A percentile compares a stretch with the other conserved stretches of the same genome.
These are phyloP conservation scores for Panaeolus cyanescens DNA, from an alignment of 768 basidiomycete genomes.

Conservation along the genomic window DNA sequence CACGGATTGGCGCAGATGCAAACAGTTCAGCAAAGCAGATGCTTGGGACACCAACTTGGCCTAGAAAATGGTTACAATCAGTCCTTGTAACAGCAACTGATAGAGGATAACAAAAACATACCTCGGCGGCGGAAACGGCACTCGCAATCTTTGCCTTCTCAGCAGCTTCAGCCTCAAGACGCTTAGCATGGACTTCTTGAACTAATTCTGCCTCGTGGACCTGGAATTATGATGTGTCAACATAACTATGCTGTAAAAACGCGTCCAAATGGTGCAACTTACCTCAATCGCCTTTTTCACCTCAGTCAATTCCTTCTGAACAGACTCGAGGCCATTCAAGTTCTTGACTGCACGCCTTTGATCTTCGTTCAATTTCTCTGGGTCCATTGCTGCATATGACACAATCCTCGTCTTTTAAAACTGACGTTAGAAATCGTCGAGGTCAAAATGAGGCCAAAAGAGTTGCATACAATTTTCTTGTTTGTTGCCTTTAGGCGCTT, in stretches of 20 bases:
- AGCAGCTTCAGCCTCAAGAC: slow-evolving; percentile 55
- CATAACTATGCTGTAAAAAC: slow-evolving; percentile 11
- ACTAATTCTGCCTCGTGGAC: slow-evolving; percentile 62
- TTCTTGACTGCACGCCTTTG: slow-evolving; percentile 75
- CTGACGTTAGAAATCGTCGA: slow-evolving; percentile 12
- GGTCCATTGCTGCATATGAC: slow-evolving; percentile 64
- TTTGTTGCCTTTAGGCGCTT: slow-evolving; percentile 76
- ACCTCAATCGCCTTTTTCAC: slow-evolving; percentile 88
- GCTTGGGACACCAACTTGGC: slow-evolving; percentile 41
- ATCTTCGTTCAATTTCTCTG: slow-evolving; percentile 84
- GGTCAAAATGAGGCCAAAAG: slow-evolving; percentile 5
- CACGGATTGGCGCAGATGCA: slow-evolving; percentile 58
- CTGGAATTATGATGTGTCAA: slow-evolving; percentile 33
- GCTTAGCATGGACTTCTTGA: slow-evolving; percentile 55
- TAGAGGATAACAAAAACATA: slow-evolving; percentile 25
- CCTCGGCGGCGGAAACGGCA: slow-evolving; percentile 62
- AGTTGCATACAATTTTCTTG: slow-evolving; percentile 77
- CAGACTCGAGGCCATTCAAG: slow-evolving; percentile 75
- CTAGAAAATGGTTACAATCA: slow-evolving; percentile 31
- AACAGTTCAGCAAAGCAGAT: slow-evolving; percentile 55
- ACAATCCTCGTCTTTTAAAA: slow-evolving; percentile 66
- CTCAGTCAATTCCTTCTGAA: slow-evolving; percentile 81
- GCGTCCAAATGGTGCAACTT: slow-evolving; percentile 10
- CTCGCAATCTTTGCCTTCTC: slow-evolving; percentile 56
- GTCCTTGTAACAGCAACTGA: background rate